These are phyloP conservation scores for Sesbania bispinosa DNA, from an alignment of 306 rosid species.

Conservation along the genomic window DNA sequence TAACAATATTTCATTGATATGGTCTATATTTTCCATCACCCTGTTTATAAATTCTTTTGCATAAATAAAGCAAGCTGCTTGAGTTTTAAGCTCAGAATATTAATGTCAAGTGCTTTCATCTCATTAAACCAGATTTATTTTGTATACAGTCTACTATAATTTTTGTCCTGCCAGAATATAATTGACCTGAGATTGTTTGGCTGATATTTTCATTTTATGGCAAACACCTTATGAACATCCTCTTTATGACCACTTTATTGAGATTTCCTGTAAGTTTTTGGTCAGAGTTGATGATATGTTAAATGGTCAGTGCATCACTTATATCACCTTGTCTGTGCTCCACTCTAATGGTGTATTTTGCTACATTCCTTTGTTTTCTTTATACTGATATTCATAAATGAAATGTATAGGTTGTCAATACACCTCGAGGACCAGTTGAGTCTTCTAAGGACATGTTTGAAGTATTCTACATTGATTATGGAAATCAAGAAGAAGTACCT, in stretches of 20 bases:
- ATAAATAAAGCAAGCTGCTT: background rate
- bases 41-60: background rate
- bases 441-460: constrained; percentile 75
- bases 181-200: too few species aligned
- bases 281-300: constrained; percentile 1
- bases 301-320: background rate
- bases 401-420: constrained; percentile 64
- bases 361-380: background rate
- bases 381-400: constrained; percentile 27
- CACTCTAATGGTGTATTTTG: background rate
- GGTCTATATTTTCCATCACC: background rate
- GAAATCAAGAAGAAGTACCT: constrained; percentile 85
- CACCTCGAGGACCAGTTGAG: constrained; percentile 86
- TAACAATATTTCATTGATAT: background rate
- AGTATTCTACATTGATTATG: constrained; percentile 91
- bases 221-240: too few species aligned
- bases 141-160: too few species aligned
- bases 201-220: too few species aligned
- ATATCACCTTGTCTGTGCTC: background rate
- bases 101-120: too few species aligned
- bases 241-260: too few species aligned
- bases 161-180: too few species aligned
- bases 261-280: background rate
- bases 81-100: too few species aligned
- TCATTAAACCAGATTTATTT: too few species aligned